Evolutionary conservation across 2,329 filamentous ascomycete species (phyloP), one percentile per base, ranked within the genome.

Genomic region (Pyricularia pennisetigena): DNA sequence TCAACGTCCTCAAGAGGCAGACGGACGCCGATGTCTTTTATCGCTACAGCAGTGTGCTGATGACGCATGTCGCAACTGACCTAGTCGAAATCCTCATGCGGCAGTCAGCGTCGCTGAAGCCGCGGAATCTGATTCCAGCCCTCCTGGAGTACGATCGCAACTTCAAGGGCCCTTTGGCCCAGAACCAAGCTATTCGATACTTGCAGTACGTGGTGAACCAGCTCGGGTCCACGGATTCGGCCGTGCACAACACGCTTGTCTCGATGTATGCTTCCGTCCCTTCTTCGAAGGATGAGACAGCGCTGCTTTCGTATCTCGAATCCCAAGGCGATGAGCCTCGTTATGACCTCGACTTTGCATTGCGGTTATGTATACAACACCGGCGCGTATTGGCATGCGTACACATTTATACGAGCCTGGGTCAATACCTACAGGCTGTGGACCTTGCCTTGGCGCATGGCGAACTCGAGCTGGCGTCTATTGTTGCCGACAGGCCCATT

Each of bases 321-420:
- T 90, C 91, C 0, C 94, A 99, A 79, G 92, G 92, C 32, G 89
- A 92, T 66, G 91, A 95, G 74, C 91, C 92, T 64, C 87, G 88
- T 64, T 99, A 96, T 77, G 95, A 99, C 76, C 92, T 93, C 2
- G 95, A 99, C 78, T 99, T 99, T 78, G 95, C 95, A 1, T 88
- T 99, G 32, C 90, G 95, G 14, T 85, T 98, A 14, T 99, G 95
- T 79, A 98, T 99, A 72, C 91, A 97, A 74, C 89, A 99, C 79
- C 89, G 94, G 72, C 90, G 95, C 63, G 94, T 97, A 0, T 89
- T 97, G 71, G 96, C 93, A 16, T 97, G 94, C 75, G 94, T 98
- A 5, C 94, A 98, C 78, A 97, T 99, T 71, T 99, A 98, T 82
- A 97, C 91, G 68, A 91, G 90, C 70, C 99, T 99, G 94, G 90